Base-by-base conservation (phyloP, 768 basidiomycete species). In the Mycena vitilis region DNA sequence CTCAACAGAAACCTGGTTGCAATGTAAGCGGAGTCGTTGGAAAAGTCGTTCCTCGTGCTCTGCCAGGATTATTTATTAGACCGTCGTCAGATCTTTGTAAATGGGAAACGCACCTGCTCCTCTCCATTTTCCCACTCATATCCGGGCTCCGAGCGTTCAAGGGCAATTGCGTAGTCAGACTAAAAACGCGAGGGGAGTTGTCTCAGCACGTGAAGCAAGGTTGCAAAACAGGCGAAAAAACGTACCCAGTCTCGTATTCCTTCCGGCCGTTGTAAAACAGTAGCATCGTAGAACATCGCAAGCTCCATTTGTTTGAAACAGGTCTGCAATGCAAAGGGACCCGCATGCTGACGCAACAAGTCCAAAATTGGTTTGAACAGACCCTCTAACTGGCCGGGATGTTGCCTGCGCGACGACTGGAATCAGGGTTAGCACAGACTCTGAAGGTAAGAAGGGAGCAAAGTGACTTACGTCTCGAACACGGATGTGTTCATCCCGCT, bases 1-100 rank as follows among this genome's bases (percentile, higher is more conserved):
- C 69, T 70, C 22, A 82, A 64, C 1, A 82, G 66, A 66, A 74
- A 81, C 12, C 63, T 34, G 1, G 75, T 75, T 0, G 75, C 75
- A 8, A 81, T 77, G 44, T 78, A 71, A 13, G 66, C 69, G 2
- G 54, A 42, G 57, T 82, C 79, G 45, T 81, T 79, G 5, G 56
- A 44, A 63, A 80, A 80, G 15, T 37, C 42, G 56, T 80, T 75
- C 0, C 73, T n/a, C n/a, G n/a, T 63, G 37, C 36, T 34, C 48
- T 60, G 56, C 18, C 18, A 44, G 42, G 15, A 16, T 44, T 13
- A 8, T 44, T 13, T 44, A 16, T 9, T 4, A 44, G 18, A 13
- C 8, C 38, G 6, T 40, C 18, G 15, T 9, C 42, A 16, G 15
- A 44, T 9, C 42, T n/a, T n/a, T n/a, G n/a, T n/a, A n/a, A 44